A percentile compares a stretch with the other conserved stretches of the same genome.
These are phyloP conservation scores for Colletotrichum shisoi DNA, from an alignment of 2,329 filamentous ascomycete species.

Conservation along the genomic window DNA sequence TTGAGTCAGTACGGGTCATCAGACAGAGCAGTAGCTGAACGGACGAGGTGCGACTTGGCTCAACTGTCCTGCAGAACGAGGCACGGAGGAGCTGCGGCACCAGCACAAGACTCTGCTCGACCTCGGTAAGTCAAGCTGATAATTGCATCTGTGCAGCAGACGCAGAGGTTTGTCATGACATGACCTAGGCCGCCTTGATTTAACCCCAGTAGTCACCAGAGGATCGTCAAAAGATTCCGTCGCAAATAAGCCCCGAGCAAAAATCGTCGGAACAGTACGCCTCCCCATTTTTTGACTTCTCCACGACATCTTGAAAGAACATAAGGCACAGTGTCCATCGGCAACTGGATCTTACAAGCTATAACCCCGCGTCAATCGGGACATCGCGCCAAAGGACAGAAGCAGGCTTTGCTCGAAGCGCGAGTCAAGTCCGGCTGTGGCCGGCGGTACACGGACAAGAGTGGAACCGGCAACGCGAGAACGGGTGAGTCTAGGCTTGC, in stretches of 20 bases:
- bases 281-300: not conserved
- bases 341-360: not conserved
- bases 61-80: no score
- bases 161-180: not conserved
- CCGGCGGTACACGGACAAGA: conserved; percentile 20
- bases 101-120: no score
- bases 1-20: no score
- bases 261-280: conserved; percentile 11
- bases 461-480: conserved; percentile 29
- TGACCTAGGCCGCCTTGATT: not conserved
- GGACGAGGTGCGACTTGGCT: not conserved
- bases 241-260: not conserved
- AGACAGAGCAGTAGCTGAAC: no score
- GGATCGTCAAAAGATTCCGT: conserved; percentile 22
- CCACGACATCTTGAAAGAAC: not conserved
- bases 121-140: not conserved
- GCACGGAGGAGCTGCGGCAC: not conserved
- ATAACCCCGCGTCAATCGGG: conserved; percentile 2
- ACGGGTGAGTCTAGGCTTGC: conserved; percentile 7
- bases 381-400: not conserved
- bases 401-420: conserved; percentile 4
- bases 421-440: conserved; percentile 10
- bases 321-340: not conserved
- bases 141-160: not conserved
- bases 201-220: not conserved